These are phyloP conservation scores for Friedmanniomyces simplex DNA, from an alignment of 495 filamentous ascomycete genomes.

Conservation along the genomic window DNA sequence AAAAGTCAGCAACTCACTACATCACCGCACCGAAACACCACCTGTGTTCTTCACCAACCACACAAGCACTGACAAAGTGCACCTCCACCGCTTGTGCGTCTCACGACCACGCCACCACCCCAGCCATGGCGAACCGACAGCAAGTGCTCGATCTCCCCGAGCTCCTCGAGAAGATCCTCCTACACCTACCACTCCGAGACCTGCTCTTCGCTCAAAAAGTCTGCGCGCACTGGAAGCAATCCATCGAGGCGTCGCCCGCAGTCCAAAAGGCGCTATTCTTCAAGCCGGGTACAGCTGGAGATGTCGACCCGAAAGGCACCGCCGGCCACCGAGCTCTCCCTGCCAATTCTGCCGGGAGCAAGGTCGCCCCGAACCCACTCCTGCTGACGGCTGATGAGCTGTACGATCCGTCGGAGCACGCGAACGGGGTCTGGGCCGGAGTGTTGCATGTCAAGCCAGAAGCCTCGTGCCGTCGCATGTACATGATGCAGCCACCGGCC, in stretches of 20 bases:
- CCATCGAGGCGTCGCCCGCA: not conserved
- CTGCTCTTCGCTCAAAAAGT: not conserved
- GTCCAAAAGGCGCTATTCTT: not conserved
- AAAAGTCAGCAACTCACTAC: no score
- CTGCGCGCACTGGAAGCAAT: not conserved
- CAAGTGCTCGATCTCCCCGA: no score
- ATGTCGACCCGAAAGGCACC: no score
- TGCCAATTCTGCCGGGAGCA: no score
- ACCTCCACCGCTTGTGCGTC: no score
- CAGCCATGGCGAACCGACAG: not conserved
- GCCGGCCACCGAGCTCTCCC: no score
- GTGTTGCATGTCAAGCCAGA: not conserved
- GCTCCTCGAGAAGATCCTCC: no score
- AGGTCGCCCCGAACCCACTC: no score
- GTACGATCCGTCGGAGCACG: not conserved
- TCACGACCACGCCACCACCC: not conserved
- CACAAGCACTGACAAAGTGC: no score
- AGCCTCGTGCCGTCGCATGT: not conserved
- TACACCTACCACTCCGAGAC: not conserved
- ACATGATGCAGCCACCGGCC: not conserved
- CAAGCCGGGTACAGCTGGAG: not conserved
- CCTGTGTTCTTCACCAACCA: no score
- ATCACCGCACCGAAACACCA: no score
- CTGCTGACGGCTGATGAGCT: not conserved
- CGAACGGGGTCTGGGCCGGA: not conserved